Conservation (phyloP, 352 stramenopile genomes). For the Achlya hypogyna region DNA sequence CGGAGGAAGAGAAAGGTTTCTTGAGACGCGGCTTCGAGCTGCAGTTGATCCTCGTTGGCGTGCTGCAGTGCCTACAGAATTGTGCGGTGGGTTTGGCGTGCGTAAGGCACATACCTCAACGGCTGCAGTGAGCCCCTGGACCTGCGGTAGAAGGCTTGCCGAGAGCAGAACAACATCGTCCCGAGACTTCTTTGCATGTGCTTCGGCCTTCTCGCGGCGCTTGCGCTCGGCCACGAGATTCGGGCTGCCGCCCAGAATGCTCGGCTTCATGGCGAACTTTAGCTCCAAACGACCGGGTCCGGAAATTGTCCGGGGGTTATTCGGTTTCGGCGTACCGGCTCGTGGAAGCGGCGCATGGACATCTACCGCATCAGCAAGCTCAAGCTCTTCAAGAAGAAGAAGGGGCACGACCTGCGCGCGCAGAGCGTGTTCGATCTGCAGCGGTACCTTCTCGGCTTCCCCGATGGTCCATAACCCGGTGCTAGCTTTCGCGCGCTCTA, state of each 20-base stretch:
- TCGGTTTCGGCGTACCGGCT: not conserved
- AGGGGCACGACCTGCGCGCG: conserved; percentile 11
- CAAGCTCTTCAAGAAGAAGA: conserved; percentile 20
- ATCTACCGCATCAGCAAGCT: conserved; percentile 15
- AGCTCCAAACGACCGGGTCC: not conserved
- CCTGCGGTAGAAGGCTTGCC: conserved; percentile 36
- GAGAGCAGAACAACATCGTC: conserved; percentile 32
- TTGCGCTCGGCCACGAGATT: conserved; percentile 50
- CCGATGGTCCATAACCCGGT: not conserved
- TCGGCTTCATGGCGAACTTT: conserved; percentile 10
- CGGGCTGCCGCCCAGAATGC: conserved; percentile 57
- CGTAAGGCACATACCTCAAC: conserved; percentile 31
- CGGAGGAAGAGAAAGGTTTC: conserved; percentile 46
- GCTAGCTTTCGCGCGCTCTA: conserved; percentile 12
- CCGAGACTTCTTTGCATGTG: conserved; percentile 28
- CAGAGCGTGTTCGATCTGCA: conserved; percentile 16
- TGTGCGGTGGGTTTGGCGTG: not conserved
- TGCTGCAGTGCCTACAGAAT: conserved; percentile 37
- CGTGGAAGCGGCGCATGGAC: conserved; percentile 3
- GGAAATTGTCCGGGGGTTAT: not conserved
- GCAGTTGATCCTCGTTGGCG: conserved; percentile 43
- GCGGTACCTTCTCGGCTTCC: not conserved
- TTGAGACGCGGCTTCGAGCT: conserved; percentile 50
- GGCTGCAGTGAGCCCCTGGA: conserved; percentile 35
- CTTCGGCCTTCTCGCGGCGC: conserved; percentile 46